Percentiles rank a stretch among this genome's conserved stretches.
phyloP scores from a whole-genome alignment of 163 green algal genomes.

The Scenedesmus sp. region DNA sequence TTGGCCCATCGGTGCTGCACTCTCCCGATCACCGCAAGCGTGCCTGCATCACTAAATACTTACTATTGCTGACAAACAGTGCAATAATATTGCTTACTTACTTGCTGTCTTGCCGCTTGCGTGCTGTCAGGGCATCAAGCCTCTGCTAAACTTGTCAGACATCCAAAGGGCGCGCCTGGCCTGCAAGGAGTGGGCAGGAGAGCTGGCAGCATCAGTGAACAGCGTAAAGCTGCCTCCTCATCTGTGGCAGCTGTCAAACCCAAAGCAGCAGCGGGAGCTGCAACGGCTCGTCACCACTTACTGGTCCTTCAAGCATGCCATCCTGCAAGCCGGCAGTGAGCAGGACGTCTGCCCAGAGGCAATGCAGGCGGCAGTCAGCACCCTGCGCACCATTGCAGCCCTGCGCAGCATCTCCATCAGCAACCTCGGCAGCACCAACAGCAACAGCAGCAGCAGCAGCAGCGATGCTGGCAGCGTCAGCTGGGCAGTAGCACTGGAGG shows the following conservation, averaged over 20 bases:
- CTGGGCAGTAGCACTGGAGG: neutral
- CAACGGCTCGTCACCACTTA: slow-evolving; percentile 11
- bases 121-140: slow-evolving; percentile 22
- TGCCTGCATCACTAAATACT: neutral
- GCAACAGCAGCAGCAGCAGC: slow-evolving; percentile 22
- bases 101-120: neutral
- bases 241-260: slow-evolving; percentile 5
- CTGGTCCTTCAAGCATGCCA: slow-evolving; percentile 27
- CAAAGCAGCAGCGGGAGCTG: neutral
- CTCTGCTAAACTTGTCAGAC: neutral
- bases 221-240: neutral
- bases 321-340: neutral
- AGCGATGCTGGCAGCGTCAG: neutral
- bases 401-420: slow-evolving; percentile 4
- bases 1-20: neutral
- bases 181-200: slow-evolving; percentile 30
- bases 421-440: neutral
- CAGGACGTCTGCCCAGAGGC: neutral
- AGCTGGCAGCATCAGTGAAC: slow-evolving; percentile 24
- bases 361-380: neutral
- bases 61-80: neutral
- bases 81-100: too few species aligned
- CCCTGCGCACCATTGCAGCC: neutral
- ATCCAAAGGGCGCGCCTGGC: neutral
- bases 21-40: neutral